Evolutionary conservation across 257 asterid genomes (phyloP).

Genomic region (Nicotiana knightiana): DNA sequence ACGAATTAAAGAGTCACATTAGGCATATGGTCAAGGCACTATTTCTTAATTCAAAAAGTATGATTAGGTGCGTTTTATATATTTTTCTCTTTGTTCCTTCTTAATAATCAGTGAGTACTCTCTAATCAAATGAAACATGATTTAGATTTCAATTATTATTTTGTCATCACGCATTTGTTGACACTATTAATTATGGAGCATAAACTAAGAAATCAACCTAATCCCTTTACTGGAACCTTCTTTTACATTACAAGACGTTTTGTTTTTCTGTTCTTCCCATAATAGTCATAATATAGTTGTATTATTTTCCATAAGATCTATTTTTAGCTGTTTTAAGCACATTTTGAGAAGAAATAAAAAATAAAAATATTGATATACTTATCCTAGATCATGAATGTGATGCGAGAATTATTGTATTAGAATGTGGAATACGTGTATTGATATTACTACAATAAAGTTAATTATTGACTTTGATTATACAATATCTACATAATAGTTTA

Average conservation of each 20-base stretch:
- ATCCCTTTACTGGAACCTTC: neutral
- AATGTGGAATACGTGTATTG: too few species aligned
- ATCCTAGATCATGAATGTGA: too few species aligned
- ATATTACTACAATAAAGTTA: too few species aligned
- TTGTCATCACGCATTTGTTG: constrained; percentile 2
- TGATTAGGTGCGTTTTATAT: neutral
- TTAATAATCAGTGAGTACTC: neutral
- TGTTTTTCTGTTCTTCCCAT: neutral
- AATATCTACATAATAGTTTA: too few species aligned
- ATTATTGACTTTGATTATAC: too few species aligned
- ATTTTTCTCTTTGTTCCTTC: neutral
- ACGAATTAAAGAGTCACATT: neutral
- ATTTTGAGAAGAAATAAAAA: too few species aligned
- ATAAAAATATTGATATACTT: too few species aligned
- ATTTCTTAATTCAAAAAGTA: neutral
- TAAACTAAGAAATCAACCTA: neutral
- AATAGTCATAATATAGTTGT: neutral
- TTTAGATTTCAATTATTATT: neutral
- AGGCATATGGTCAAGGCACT: neutral
- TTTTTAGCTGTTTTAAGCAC: too few species aligned
- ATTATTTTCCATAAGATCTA: neutral
- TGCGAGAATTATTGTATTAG: too few species aligned
- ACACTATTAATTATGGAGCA: neutral
- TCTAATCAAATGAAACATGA: neutral
- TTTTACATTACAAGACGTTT: neutral